Evolutionary conservation across 345 rosid genomes (phyloP), one percentile per base, ranked within the genome.

Genomic region (Microthlaspi erraticum): DNA sequence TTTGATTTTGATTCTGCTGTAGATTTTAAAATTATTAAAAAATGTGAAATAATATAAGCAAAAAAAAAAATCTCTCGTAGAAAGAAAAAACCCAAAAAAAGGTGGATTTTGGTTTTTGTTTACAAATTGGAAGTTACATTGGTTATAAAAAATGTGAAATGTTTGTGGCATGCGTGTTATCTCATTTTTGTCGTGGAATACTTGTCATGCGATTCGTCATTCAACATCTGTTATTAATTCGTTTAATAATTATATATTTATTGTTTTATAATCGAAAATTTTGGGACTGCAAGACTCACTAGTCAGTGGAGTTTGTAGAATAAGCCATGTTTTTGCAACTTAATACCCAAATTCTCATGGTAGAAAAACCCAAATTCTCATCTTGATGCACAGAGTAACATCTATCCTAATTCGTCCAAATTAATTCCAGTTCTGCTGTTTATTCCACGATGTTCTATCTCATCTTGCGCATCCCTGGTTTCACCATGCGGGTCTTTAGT

Each of bases 381-480:
- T 23, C 49, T 41, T 46, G 20, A 42, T 42, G 1, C 56, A 51
- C 26, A 12, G 10, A 50, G 2, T 10, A 17, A 39, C 45, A 20
- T 39, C 36, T 39, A 8, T 5, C 20, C 17, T 20, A 59, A 20
- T 29, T 59, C 46, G 29, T 60, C 29, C 9, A 50, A 70, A 58
- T 42, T 38, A 48, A 5, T 49, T 14, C 31, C 38, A 23, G 1
- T 5, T 51, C 5, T 11, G 41, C 31, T 26, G 36, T 50, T 50
- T 11, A 14, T 32, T 41, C 46, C 56, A 59, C 74, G 33, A 59
- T 38, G 58, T 10, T 37, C 58, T 49, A 32, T 38, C 59, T 18
- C 44, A 52, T 71, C 33, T 32, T 13, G 16, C 14, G 55, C 66
- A 70, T 59, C 59, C 50, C 31, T 61, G 26, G 60, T 29, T 31